phyloP scores from a whole-genome alignment of 148 eudicot genomes.

The Rhododendron kiyosumense region DNA sequence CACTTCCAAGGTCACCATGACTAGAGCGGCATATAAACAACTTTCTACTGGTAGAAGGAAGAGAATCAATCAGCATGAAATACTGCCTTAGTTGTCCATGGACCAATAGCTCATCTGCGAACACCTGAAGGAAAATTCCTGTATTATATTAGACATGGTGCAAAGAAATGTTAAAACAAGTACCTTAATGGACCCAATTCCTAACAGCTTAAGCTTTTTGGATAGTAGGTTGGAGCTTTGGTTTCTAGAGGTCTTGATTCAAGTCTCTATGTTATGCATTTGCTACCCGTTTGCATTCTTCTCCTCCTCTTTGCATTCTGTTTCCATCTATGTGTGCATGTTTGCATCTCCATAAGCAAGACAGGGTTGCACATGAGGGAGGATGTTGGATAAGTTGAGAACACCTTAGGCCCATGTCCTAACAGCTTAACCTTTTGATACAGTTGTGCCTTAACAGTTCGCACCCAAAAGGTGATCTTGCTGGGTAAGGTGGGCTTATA shows the following conservation, averaged over 20 bases:
- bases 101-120: conserved; percentile 60
- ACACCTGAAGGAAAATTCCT: conserved; percentile 45
- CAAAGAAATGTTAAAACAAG: not conserved
- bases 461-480: not conserved
- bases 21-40: conserved; percentile 19
- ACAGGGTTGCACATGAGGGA: not conserved
- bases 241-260: not conserved
- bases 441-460: not conserved
- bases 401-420: not conserved
- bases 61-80: conserved; percentile 32
- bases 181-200: not conserved
- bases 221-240: not conserved
- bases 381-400: not conserved
- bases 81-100: conserved; percentile 38
- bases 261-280: not conserved
- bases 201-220: not conserved
- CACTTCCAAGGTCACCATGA: conserved; percentile 34
- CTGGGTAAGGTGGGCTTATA: not conserved
- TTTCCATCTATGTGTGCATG: not conserved
- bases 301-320: not conserved
- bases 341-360: not conserved
- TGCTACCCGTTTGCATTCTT: not conserved
- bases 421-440: not conserved
- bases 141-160: conserved; percentile 10
- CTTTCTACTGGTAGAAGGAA: conserved; percentile 24